Evolutionary conservation across 768 basidiomycete genomes (phyloP).

Genomic region (Mycena chlorophos): DNA sequence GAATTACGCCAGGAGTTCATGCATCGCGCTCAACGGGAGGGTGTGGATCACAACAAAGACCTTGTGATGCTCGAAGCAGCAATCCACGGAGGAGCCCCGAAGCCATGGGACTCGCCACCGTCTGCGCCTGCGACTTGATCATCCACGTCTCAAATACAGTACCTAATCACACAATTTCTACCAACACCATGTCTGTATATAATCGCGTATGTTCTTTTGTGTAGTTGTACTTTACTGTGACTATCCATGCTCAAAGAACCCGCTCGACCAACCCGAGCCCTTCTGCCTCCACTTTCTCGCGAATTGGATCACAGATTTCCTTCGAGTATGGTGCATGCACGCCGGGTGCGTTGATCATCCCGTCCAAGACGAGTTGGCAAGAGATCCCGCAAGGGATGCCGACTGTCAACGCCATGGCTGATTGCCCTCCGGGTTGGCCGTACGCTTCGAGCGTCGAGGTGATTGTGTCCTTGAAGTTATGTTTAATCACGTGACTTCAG

Average conservation of each 20-base stretch:
- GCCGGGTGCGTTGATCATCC: slow-evolving; percentile 74
- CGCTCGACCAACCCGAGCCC: slow-evolving; percentile 74
- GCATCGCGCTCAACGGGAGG: background rate
- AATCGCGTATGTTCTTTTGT: too few species aligned
- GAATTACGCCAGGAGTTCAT: background rate
- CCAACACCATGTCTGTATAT: too few species aligned
- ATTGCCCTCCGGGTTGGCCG: slow-evolving; percentile 74
- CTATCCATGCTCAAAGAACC: too few species aligned
- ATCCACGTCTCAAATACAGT: too few species aligned
- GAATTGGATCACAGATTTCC: slow-evolving; percentile 77
- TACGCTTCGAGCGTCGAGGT: slow-evolving; percentile 92
- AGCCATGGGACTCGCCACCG: too few species aligned
- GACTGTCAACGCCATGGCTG: slow-evolving; percentile 90
- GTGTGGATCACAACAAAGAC: background rate
- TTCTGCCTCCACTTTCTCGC: slow-evolving; percentile 66
- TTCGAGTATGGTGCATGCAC: slow-evolving; percentile 85
- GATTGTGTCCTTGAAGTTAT: slow-evolving; percentile 73
- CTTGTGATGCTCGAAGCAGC: background rate
- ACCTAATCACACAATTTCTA: too few species aligned
- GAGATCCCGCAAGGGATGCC: slow-evolving; percentile 95
- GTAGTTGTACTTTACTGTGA: too few species aligned
- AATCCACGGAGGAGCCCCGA: background rate
- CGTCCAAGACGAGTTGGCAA: slow-evolving; percentile 87
- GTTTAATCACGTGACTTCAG: too few species aligned
- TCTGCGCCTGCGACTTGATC: too few species aligned